phyloP scores from a whole-genome alignment of 345 rosid species.

The Salix suchowensis region DNA sequence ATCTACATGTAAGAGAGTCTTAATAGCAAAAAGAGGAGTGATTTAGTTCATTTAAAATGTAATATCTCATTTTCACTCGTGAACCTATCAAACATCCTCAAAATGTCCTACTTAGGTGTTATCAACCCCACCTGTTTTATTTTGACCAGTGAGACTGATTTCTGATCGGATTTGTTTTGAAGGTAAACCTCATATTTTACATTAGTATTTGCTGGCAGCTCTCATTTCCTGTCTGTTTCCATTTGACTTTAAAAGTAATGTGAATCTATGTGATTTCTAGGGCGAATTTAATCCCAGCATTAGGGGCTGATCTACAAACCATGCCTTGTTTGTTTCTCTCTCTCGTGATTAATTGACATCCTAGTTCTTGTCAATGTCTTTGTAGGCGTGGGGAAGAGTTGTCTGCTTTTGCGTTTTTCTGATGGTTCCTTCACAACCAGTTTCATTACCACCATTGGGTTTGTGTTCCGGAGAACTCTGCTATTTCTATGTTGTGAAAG shows the following conservation, averaged over 20 bases:
- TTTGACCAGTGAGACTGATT: not conserved
- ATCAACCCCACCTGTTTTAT: not conserved
- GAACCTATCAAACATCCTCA: not conserved
- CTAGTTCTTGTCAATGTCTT: conserved; percentile 6
- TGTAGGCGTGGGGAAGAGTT: conserved; percentile 91
- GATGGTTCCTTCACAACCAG: conserved; percentile 91
- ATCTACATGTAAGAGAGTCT: not conserved
- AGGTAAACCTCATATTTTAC: not conserved
- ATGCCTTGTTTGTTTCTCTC: not conserved
- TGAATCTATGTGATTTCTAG: not conserved
- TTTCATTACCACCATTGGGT: conserved; percentile 92
- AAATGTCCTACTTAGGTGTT: not conserved
- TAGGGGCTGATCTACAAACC: not conserved
- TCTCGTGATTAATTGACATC: not conserved
- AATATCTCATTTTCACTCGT: not conserved
- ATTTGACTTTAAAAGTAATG: not conserved
- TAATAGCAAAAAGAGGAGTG: not conserved
- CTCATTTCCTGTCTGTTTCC: not conserved
- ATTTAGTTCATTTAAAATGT: not conserved
- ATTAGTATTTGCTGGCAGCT: not conserved
- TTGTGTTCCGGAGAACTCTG: conserved; percentile 9
- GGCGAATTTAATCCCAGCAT: not conserved
- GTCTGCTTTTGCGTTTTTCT: conserved; percentile 79
- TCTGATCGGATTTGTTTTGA: not conserved
- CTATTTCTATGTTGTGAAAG: not conserved